These are phyloP conservation scores for Fusarium irregulare DNA, from an alignment of 2,329 filamentous ascomycete species.

Conservation along the genomic window DNA sequence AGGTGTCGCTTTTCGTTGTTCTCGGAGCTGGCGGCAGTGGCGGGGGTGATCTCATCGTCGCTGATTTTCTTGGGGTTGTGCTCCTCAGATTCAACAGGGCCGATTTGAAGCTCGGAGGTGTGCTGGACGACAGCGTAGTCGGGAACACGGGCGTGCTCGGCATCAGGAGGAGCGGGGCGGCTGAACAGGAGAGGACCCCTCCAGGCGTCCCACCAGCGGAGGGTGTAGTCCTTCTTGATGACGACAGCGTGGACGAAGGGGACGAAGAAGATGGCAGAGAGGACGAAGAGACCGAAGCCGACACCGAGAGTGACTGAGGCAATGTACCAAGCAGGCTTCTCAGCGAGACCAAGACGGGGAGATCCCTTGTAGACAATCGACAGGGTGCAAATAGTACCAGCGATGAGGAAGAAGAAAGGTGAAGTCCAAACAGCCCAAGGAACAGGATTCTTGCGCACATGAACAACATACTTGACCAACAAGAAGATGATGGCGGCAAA, in stretches of 20 bases:
- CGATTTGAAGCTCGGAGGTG: slow-evolving; percentile 59
- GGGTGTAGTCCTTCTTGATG: slow-evolving; percentile 73
- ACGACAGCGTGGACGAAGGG: slow-evolving; percentile 75
- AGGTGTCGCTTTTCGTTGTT: slow-evolving; percentile 57
- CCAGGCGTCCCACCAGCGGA: slow-evolving; percentile 73
- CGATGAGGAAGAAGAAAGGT: slow-evolving; percentile 82
- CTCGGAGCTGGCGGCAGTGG: slow-evolving; percentile 26
- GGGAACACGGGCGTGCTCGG: slow-evolving; percentile 69
- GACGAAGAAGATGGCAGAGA: slow-evolving; percentile 78
- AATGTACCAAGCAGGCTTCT: slow-evolving; percentile 74
- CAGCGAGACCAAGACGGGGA: slow-evolving; percentile 54
- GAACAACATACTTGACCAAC: slow-evolving; percentile 74
- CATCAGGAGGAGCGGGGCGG: slow-evolving; percentile 65
- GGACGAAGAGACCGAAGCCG: slow-evolving; percentile 67
- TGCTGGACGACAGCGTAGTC: slow-evolving; percentile 83
- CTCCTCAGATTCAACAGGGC: slow-evolving; percentile 27
- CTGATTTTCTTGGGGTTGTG: slow-evolving; percentile 31
- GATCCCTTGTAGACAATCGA: slow-evolving; percentile 87
- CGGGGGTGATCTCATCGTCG: slow-evolving; percentile 51
- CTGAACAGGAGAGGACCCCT: slow-evolving; percentile 72
- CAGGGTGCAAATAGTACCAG: slow-evolving; percentile 78
- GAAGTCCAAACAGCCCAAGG: slow-evolving; percentile 79
- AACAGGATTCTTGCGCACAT: slow-evolving; percentile 76
- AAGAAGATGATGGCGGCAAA: slow-evolving; percentile 76
- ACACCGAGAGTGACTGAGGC: slow-evolving; percentile 73